phyloP scores from a whole-genome alignment of 139 green algal genomes.

The Spirogloea muscicola region DNA sequence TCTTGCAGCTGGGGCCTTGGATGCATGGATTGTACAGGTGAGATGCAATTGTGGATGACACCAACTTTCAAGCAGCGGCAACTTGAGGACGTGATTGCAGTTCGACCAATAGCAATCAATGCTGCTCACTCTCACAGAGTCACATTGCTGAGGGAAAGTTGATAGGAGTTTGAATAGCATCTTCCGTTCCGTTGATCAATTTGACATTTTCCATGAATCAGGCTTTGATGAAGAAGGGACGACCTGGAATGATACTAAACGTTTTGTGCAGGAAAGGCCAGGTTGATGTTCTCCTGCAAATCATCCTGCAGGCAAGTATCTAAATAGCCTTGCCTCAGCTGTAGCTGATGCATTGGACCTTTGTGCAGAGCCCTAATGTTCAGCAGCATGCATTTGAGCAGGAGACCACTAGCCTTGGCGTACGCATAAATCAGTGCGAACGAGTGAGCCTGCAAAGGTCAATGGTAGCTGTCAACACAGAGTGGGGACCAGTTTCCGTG shows the following conservation, averaged over 20 bases:
- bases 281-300: neutral
- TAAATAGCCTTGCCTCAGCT: neutral
- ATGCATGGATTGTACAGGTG: conserved; percentile 9
- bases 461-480: neutral
- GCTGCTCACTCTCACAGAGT: too few relatives aligned
- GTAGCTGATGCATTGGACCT: neutral
- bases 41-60: neutral
- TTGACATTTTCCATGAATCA: too few relatives aligned
- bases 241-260: conserved; percentile 8
- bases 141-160: too few relatives aligned
- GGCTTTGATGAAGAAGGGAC: conserved; percentile 37
- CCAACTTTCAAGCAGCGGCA: too few relatives aligned
- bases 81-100: too few relatives aligned
- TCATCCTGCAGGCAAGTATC: neutral
- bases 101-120: too few relatives aligned
- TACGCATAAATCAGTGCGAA: conserved; percentile 10
- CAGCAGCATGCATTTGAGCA: neutral
- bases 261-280: neutral
- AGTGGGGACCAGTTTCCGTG: conserved; percentile 12
- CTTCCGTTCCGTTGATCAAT: too few relatives aligned
- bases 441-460: conserved; percentile 5
- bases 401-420: conserved; percentile 23
- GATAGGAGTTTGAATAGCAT: too few relatives aligned
- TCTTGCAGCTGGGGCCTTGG: conserved; percentile 1
- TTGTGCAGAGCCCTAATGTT: neutral